A percentile compares a stretch with the other conserved stretches of the same genome.
Evolutionary conservation across 2,329 filamentous ascomycete species (phyloP).

Genomic region (Fusarium dlaminii): DNA sequence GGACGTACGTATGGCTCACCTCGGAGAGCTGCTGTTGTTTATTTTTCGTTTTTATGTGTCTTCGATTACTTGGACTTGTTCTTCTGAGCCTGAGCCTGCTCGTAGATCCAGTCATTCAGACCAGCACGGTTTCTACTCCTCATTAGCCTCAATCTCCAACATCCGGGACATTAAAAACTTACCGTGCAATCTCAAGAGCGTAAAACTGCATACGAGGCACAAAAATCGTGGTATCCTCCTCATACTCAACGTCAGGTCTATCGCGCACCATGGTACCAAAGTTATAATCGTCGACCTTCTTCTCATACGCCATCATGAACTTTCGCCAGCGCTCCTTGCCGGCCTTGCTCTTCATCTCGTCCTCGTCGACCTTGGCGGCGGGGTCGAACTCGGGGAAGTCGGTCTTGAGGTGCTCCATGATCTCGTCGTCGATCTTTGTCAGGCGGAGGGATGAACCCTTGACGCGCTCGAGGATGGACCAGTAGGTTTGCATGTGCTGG

Average conservation of each 20-base stretch:
- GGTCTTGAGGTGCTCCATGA: constrained; percentile 85
- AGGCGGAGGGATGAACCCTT: constrained; percentile 88
- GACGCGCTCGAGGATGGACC: constrained; percentile 91
- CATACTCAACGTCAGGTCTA: constrained; percentile 84
- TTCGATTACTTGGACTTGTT: constrained; percentile 38
- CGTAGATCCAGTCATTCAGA: constrained; percentile 97
- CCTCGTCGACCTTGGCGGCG: constrained; percentile 81
- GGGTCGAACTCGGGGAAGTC: constrained; percentile 96
- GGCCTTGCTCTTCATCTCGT: constrained; percentile 95
- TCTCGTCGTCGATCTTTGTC: constrained; percentile 95
- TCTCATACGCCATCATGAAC: constrained; percentile 94
- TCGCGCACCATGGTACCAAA: constrained; percentile 93
- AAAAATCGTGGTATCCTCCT: constrained; percentile 89
- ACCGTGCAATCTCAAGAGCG: constrained; percentile 62
- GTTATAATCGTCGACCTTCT: constrained; percentile 96
- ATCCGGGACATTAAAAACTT: rapidly evolving
- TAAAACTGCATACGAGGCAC: constrained; percentile 68
- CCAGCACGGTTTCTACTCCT: constrained; percentile 80
- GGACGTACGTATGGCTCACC: constrained; percentile 8
- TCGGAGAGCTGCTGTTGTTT: constrained; percentile 6
- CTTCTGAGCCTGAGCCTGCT: constrained; percentile 75
- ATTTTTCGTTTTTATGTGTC: background rate
- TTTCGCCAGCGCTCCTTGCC: constrained; percentile 96
- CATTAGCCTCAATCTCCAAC: background rate
- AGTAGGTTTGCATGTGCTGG: constrained; percentile 97